These are phyloP conservation scores for Toxicodendron radicans DNA, from an alignment of 345 rosid genomes.

Conservation along the genomic window DNA sequence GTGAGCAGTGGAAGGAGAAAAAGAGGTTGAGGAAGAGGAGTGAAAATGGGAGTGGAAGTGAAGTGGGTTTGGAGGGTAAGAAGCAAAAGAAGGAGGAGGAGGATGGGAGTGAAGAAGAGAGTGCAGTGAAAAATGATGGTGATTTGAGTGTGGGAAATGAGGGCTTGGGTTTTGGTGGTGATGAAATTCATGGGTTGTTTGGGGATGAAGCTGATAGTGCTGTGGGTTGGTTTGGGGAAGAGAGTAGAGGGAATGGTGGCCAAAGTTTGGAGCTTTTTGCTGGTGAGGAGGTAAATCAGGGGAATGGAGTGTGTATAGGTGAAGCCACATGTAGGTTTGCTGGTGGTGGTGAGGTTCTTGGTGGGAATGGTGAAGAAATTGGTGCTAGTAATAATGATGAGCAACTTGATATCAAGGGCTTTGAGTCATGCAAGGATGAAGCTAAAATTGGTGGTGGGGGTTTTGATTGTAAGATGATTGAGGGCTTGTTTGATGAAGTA, in stretches of 20 bases:
- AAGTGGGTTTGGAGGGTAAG: conserved; percentile 12
- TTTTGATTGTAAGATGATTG: conserved; percentile 19
- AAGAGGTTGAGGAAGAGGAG: conserved; percentile 2
- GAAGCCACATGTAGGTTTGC: background rate
- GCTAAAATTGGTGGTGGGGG: conserved; percentile 20
- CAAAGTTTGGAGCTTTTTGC: conserved; percentile 26
- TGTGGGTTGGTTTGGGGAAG: too few relatives aligned
- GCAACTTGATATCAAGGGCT: conserved; percentile 10
- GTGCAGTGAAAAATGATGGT: too few relatives aligned
- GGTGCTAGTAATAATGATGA: conserved; percentile 1
- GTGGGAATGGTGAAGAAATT: conserved; percentile 9
- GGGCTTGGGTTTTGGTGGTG: too few relatives aligned
- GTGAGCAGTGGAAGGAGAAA: background rate
- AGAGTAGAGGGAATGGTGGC: conserved; percentile 11
- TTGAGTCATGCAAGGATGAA: conserved; percentile 8
- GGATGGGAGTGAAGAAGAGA: conserved; percentile 2
- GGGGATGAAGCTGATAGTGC: too few relatives aligned
- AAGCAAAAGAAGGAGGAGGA: conserved; percentile 14
- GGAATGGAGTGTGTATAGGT: conserved; percentile 12
- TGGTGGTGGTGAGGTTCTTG: too few relatives aligned
- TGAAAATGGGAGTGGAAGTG: conserved; percentile 20
- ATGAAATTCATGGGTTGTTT: too few relatives aligned
- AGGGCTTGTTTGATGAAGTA: conserved; percentile 24
- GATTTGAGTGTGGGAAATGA: too few relatives aligned
- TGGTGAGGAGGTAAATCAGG: conserved; percentile 18